phyloP scores from a whole-genome alignment of 2,329 filamentous ascomycete species.

The Zymoseptoria pseudotritici region DNA sequence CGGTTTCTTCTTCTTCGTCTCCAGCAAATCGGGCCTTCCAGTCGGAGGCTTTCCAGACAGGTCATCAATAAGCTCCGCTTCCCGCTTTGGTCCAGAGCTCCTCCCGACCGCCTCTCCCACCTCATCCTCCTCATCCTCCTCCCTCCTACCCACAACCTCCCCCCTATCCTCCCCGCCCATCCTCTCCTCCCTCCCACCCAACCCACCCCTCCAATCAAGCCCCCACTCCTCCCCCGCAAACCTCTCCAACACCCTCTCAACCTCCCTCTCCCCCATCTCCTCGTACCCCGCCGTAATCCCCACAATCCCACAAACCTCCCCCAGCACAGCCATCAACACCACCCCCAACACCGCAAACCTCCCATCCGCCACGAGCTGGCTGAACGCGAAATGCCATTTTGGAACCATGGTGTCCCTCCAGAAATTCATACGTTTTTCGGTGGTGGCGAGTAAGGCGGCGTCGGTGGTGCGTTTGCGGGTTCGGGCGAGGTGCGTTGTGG shows the following conservation, averaged over 20 bases:
- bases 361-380: conserved; percentile 38
- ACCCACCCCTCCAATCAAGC: conserved; percentile 25
- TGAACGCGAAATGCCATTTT: conserved; percentile 33
- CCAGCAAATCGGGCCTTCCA: not conserved
- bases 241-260: conserved; percentile 35
- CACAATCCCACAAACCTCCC: conserved; percentile 33
- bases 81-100: not conserved
- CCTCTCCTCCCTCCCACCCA: conserved; percentile 20
- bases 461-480: conserved; percentile 21
- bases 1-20: not conserved
- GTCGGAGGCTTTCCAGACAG: too few relatives aligned
- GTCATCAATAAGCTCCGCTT: not conserved
- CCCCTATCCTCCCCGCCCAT: conserved; percentile 26
- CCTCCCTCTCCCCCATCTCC: conserved; percentile 35
- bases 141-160: conserved; percentile 28
- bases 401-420: conserved; percentile 34
- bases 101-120: conserved; percentile 9
- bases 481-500: conserved; percentile 24
- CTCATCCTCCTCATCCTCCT: not conserved
- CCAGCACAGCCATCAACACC: conserved; percentile 36
- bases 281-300: conserved; percentile 37
- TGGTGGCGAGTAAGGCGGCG: conserved; percentile 3
- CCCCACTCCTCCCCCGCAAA: conserved; percentile 36
- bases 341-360: conserved; percentile 41
- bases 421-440: conserved; percentile 29